A percentile compares a stretch with the other conserved stretches of the same genome.
phyloP scores from a whole-genome alignment of 2,329 filamentous ascomycete species.

The Rhexocercosporidium sp. region DNA sequence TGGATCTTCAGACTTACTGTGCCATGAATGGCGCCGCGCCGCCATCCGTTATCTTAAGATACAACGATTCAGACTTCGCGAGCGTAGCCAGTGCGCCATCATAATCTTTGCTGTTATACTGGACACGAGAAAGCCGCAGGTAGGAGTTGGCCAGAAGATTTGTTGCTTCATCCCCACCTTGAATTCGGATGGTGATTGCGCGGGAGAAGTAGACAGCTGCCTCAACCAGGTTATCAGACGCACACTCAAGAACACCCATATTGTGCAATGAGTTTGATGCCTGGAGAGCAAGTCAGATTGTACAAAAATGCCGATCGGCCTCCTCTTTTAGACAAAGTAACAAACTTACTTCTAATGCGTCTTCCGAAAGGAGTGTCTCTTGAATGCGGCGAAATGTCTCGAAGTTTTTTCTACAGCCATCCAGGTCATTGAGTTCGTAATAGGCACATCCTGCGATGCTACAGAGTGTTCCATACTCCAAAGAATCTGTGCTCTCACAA shows the following conservation, averaged over 20 bases:
- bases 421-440: slow-evolving; percentile 28
- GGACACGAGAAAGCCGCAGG: slow-evolving; percentile 24
- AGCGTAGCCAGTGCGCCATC: neutral
- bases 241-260: slow-evolving; percentile 32
- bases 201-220: slow-evolving; percentile 27
- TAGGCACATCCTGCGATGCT: slow-evolving; percentile 13
- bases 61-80: slow-evolving; percentile 20
- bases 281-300: neutral
- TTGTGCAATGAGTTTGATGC: slow-evolving; percentile 25
- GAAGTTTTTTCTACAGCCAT: slow-evolving; percentile 25
- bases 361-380: slow-evolving; percentile 11
- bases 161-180: slow-evolving; percentile 23
- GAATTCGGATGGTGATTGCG: slow-evolving; percentile 25
- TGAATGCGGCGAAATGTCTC: slow-evolving; percentile 23
- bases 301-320: too few relatives aligned
- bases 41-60: slow-evolving; percentile 20
- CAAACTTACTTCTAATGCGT: slow-evolving; percentile 19
- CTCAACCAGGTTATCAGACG: slow-evolving; percentile 20
- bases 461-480: slow-evolving; percentile 23
- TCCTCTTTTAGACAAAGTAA: neutral
- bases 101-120: neutral
- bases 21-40: slow-evolving; percentile 27
- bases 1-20: slow-evolving; percentile 5
- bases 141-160: slow-evolving; percentile 29
- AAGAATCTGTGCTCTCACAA: slow-evolving; percentile 19